A percentile compares a stretch with the other conserved stretches of the same genome.
Evolutionary conservation across 345 rosid genomes (phyloP).

Genomic region (Eutrema heterophyllum): DNA sequence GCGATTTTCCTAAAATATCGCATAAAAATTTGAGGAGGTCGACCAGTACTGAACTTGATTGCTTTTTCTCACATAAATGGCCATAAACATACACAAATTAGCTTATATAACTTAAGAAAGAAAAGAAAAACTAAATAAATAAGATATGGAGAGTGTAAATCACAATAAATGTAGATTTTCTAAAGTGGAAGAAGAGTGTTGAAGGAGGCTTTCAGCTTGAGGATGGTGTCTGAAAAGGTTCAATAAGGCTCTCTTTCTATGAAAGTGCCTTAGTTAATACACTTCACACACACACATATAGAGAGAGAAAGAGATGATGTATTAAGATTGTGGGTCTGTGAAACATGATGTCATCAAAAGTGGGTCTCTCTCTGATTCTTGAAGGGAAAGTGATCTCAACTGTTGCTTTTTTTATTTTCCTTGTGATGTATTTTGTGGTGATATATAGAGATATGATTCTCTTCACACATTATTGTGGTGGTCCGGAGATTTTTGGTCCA

Average conservation of each 20-base stretch:
- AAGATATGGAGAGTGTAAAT: conserved; percentile 5
- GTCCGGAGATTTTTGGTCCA: conserved; percentile 18
- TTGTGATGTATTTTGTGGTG: conserved; percentile 23
- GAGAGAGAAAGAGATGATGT: neutral
- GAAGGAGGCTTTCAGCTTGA: conserved; percentile 40
- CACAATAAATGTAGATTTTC: conserved; percentile 22
- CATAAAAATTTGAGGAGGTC: conserved; percentile 19
- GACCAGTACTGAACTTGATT: conserved; percentile 19
- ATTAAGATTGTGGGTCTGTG: conserved; percentile 18
- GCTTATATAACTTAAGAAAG: neutral
- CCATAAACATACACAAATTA: conserved; percentile 10
- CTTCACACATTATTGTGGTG: conserved; percentile 21
- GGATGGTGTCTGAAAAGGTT: conserved; percentile 30
- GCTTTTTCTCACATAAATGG: conserved; percentile 5
- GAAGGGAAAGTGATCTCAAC: conserved; percentile 37
- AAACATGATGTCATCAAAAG: conserved; percentile 30
- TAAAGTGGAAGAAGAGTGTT: conserved; percentile 25
- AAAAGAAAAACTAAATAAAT: neutral
- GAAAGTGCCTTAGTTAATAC: conserved; percentile 22
- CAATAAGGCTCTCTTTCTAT: conserved; percentile 24
- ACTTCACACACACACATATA: neutral
- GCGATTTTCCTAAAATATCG: neutral
- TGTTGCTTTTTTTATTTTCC: conserved; percentile 26
- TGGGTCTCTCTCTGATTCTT: conserved; percentile 27
- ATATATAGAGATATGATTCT: conserved; percentile 31